These are phyloP conservation scores for Melastoma candidum DNA, from an alignment of 441 rosid genomes.

Conservation along the genomic window DNA sequence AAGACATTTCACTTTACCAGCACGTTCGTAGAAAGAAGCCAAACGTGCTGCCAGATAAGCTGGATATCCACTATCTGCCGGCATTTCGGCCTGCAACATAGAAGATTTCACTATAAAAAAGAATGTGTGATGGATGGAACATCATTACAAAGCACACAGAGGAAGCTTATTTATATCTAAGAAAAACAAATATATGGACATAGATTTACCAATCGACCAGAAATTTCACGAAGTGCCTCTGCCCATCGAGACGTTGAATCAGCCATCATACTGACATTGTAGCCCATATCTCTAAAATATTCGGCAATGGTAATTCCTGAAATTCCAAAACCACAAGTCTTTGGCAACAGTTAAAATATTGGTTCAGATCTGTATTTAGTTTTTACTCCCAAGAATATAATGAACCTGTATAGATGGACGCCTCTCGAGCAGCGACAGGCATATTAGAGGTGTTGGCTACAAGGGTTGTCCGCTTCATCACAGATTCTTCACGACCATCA, in stretches of 20 bases:
- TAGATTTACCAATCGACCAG: constrained; percentile 84
- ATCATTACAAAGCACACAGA: too few species aligned
- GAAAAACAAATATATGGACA: not conserved
- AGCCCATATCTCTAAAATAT: constrained; percentile 99
- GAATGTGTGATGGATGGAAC: too few species aligned
- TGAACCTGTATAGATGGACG: constrained; percentile 94
- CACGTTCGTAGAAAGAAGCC: constrained; percentile 98
- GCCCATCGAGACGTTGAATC: constrained; percentile 99
- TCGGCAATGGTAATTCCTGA: constrained; percentile 98
- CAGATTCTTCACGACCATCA: constrained; percentile 99
- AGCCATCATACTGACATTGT: constrained; percentile 99
- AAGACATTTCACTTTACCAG: constrained; percentile 98
- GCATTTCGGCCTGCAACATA: constrained; percentile 90
- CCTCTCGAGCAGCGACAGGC: constrained; percentile 99
- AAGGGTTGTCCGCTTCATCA: constrained; percentile 97
- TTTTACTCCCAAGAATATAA: too few species aligned
- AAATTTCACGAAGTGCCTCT: constrained; percentile 99
- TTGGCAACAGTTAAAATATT: not conserved
- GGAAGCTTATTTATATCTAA: too few species aligned
- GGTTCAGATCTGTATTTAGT: too few species aligned
- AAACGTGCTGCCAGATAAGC: constrained; percentile 97
- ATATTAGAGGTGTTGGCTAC: constrained; percentile 99
- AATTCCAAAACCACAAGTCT: constrained; percentile 12
- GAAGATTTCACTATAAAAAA: too few species aligned
- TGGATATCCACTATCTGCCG: constrained; percentile 99